Conservation (phyloP, 2,329 filamentous ascomycete genomes). For the Lomentospora prolificans region DNA sequence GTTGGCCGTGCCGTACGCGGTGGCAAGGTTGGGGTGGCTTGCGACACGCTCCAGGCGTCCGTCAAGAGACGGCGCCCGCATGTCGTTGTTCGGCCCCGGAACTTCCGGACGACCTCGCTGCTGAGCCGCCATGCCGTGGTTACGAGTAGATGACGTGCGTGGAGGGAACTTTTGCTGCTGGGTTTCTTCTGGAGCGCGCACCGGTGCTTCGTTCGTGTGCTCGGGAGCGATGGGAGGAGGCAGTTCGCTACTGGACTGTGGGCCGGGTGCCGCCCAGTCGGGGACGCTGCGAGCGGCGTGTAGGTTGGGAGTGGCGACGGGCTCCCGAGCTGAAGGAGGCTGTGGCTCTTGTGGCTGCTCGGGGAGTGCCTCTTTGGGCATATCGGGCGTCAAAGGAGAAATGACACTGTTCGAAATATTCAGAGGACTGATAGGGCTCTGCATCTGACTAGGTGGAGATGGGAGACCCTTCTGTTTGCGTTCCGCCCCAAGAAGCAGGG, state of each 20-base stretch:
- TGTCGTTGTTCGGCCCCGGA: constrained; percentile 1
- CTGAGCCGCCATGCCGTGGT: constrained; percentile 13
- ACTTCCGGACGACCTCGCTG: neutral
- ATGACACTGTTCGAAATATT: neutral
- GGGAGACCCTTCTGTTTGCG: neutral
- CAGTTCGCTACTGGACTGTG: constrained; percentile 15
- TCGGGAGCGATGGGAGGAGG: constrained; percentile 13
- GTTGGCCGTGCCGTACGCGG: constrained; percentile 14
- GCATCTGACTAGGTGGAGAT: constrained; percentile 1
- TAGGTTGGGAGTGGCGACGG: constrained; percentile 13
- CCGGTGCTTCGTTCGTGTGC: neutral
- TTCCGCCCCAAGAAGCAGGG: neutral
- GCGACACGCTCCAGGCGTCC: constrained; percentile 1
- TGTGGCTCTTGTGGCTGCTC: neutral
- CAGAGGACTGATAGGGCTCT: neutral
- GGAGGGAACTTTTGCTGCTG: constrained; percentile 19
- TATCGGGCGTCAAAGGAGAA: constrained; percentile 1
- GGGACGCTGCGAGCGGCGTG: constrained; percentile 16
- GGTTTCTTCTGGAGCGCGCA: constrained; percentile 12
- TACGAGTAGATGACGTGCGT: constrained; percentile 21
- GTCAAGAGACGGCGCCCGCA: constrained; percentile 8
- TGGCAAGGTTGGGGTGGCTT: constrained; percentile 6
- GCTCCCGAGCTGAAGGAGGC: constrained; percentile 15
- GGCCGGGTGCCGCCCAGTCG: constrained; percentile 9
- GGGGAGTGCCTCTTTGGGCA: neutral